Conservation (phyloP, 139 green algal species). For the Chlorella sp. region DNA sequence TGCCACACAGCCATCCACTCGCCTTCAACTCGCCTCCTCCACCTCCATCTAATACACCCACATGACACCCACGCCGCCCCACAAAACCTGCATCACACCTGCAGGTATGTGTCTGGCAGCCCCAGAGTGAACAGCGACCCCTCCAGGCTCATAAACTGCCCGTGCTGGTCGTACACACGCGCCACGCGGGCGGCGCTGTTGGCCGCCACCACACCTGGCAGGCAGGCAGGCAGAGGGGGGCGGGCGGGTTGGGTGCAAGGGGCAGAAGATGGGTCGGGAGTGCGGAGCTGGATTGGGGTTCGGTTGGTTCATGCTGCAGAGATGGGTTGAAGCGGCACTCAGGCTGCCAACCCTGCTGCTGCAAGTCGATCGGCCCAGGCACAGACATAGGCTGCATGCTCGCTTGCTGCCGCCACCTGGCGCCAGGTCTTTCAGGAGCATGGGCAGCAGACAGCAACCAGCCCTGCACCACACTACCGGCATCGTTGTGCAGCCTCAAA, state of each 20-base stretch:
- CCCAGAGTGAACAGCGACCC: conserved; percentile 89
- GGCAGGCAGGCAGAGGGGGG: conserved; percentile 28
- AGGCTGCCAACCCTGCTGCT: no score
- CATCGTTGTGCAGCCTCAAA: no score
- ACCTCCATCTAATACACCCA: no score
- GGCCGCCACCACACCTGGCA: conserved; percentile 66
- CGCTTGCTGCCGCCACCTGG: not conserved
- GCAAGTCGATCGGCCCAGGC: no score
- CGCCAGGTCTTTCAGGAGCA: not conserved
- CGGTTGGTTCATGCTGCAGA: no score
- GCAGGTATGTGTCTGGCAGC: conserved; percentile 82
- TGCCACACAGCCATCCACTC: no score
- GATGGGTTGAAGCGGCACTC: not conserved
- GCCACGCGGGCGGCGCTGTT: conserved; percentile 57
- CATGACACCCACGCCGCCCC: no score
- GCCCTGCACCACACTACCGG: not conserved
- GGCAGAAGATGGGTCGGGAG: not conserved
- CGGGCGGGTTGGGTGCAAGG: not conserved
- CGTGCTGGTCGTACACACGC: conserved; percentile 92
- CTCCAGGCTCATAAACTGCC: conserved; percentile 92
- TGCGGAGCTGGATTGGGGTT: not conserved
- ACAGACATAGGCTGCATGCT: not conserved
- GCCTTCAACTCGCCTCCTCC: no score
- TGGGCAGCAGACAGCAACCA: not conserved
- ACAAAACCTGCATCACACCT: not conserved